Evolutionary conservation across 495 filamentous ascomycete genomes (phyloP).

Genomic region (Aspergillus affinis): DNA sequence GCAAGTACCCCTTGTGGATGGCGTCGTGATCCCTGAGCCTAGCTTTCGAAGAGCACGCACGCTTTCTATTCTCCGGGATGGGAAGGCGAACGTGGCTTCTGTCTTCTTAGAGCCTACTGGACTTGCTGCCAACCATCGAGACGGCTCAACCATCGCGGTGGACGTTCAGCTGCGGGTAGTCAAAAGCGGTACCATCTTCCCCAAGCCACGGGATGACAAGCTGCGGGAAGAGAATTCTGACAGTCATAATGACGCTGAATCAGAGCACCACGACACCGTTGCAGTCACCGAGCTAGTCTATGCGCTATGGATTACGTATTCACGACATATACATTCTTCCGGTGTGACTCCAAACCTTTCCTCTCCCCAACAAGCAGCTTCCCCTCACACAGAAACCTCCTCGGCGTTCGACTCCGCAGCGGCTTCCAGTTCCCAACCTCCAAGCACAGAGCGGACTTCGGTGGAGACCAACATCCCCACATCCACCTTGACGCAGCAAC

Average conservation of each 20-base stretch:
- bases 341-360: conserved; percentile 53
- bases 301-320: conserved; percentile 97
- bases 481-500: conserved; percentile 69
- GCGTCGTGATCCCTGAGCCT: conserved; percentile 96
- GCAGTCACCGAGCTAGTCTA: conserved; percentile 79
- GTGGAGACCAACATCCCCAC: conserved; percentile 52
- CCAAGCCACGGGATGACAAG: conserved; percentile 31
- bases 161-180: conserved; percentile 96
- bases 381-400: conserved; percentile 20
- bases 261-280: conserved; percentile 41
- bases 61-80: conserved; percentile 77
- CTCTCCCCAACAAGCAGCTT: conserved; percentile 26
- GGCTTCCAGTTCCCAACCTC: conserved; percentile 12
- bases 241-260: conserved; percentile 31
- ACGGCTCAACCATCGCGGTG: conserved; percentile 86
- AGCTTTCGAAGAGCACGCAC: conserved; percentile 89
- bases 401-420: conserved; percentile 18
- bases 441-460: conserved; percentile 18
- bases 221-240: conserved; percentile 28
- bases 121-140: conserved; percentile 80
- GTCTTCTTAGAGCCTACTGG: conserved; percentile 79
- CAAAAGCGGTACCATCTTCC: conserved; percentile 67
- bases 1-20: conserved; percentile 75
- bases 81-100: conserved; percentile 66
- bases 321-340: conserved; percentile 80